phyloP scores from a whole-genome alignment of 2,329 filamentous ascomycete species.

The Arachnopeziza araneosa region DNA sequence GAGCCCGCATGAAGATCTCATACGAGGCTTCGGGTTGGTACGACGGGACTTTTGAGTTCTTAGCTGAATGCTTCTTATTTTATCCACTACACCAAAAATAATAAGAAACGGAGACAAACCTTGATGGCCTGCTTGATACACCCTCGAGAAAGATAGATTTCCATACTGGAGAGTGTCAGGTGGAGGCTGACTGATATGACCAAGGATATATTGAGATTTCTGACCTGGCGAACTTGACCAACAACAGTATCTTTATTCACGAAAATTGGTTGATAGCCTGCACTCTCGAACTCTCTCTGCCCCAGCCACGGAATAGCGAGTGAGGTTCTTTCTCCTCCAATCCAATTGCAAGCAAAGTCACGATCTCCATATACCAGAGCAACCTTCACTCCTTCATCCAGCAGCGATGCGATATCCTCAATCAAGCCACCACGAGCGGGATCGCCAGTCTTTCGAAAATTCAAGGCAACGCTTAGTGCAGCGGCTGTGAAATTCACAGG shows the following conservation, averaged over 20 bases:
- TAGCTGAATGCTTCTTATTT: slow-evolving; percentile 14
- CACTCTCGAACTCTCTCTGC: slow-evolving; percentile 47
- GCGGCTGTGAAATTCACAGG: slow-evolving; percentile 49
- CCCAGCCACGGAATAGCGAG: slow-evolving; percentile 40
- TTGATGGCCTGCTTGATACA: slow-evolving; percentile 57
- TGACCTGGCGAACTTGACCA: slow-evolving; percentile 60
- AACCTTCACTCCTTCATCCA: slow-evolving; percentile 57
- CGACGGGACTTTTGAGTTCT: slow-evolving; percentile 35
- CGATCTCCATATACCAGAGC: slow-evolving; percentile 62
- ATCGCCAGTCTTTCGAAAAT: slow-evolving; percentile 46
- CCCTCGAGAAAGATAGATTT: slow-evolving; percentile 60
- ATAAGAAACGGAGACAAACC: slow-evolving; percentile 34
- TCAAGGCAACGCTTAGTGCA: slow-evolving; percentile 37
- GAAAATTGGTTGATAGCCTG: slow-evolving; percentile 65
- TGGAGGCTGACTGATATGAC: background rate
- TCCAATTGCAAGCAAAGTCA: slow-evolving; percentile 52
- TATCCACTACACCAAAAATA: slow-evolving; percentile 6
- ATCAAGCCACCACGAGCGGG: slow-evolving; percentile 56
- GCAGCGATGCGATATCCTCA: slow-evolving; percentile 49
- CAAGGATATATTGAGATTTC: background rate
- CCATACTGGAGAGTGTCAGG: slow-evolving; percentile 40
- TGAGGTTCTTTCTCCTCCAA: slow-evolving; percentile 52
- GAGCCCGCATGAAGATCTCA: slow-evolving; percentile 44
- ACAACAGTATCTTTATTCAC: slow-evolving; percentile 60
- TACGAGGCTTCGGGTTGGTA: slow-evolving; percentile 47